Evolutionary conservation across 192 early-diverging fungal species (phyloP), one percentile per base, ranked within the genome.

Genomic region (Coemansia sp.): DNA sequence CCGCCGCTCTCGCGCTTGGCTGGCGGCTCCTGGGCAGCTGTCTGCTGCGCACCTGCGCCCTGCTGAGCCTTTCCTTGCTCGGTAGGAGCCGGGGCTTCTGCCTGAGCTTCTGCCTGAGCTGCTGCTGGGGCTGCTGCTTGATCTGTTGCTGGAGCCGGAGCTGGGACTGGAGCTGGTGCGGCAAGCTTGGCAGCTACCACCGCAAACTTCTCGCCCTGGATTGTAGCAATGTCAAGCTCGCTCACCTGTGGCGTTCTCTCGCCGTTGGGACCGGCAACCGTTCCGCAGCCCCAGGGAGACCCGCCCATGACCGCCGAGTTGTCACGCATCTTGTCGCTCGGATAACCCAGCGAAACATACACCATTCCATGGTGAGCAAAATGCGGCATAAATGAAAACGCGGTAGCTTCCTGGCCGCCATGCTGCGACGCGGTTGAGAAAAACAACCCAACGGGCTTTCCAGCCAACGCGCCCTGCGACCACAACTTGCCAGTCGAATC

Each of bases 291-390:
- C 68, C 68, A 76, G 2, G 74, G 60, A 41, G 68, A 70, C 4
- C 74, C 63, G 32, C 74, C 74, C 8, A 62, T 21, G 21, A 66
- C 46, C 12, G 45, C 41, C 8, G 56, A 48, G 32, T 70, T 76
- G 42, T 69, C 68, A 61, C 57, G 45, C 68, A 76, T 66, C 10
- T 60, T 21, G 13, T 60, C 37, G 64, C 67, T 67, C 6, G 60
- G 41, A 54, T 73, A 78, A 18, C 85, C 87, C 55, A 88, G 59
- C 11, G 87, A 85, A 32, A 86, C 85, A 55, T 75, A 88, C 60
- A 77, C 54, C 46, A 88, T 78, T 15, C 87, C 87, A 74, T 88
- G 87, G 76, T 86, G 85, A 0, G 70, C 78, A 37, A 84, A 77
- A 67, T 83, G 70, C 4, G 79, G 68, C 43, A 88, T 18, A 63